A percentile compares a stretch with the other conserved stretches of the same genome.
Evolutionary conservation across 345 rosid species (phyloP).

Genomic region (Populus alba): DNA sequence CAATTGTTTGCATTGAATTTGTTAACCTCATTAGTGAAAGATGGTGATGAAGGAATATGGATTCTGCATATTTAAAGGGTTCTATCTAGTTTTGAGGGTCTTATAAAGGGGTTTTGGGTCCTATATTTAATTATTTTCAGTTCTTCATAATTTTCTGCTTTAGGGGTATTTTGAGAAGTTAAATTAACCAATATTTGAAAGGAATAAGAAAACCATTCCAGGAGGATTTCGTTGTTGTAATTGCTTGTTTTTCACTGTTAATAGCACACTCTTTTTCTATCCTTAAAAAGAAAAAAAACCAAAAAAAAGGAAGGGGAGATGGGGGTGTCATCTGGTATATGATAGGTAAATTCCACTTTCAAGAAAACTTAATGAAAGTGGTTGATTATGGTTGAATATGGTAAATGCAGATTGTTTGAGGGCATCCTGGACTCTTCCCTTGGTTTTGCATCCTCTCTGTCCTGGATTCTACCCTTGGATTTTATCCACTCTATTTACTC

Average conservation of each 20-base stretch:
- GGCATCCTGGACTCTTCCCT: neutral
- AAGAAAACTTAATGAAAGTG: neutral
- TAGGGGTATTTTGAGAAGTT: neutral
- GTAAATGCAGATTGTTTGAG: neutral
- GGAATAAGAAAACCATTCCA: neutral
- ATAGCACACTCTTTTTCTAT: neutral
- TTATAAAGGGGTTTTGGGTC: neutral
- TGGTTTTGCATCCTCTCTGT: neutral
- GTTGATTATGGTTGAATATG: neutral
- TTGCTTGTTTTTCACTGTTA: neutral
- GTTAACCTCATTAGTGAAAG: neutral
- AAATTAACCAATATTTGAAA: neutral
- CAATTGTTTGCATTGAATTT: neutral
- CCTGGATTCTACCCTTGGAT: neutral
- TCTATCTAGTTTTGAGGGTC: neutral
- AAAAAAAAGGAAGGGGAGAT: neutral
- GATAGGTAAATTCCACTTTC: neutral
- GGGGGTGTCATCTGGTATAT: neutral
- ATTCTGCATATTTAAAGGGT: conserved; percentile 3
- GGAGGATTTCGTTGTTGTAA: neutral
- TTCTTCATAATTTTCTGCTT: neutral
- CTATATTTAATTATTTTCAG: neutral
- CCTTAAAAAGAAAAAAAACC: too few relatives aligned
- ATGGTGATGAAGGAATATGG: too few relatives aligned
- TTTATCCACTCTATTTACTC: neutral